Percentiles rank a stretch among this genome's conserved stretches.
Conservation (phyloP, 2,329 filamentous ascomycete genomes). For the Penicillium hesseltinei region DNA sequence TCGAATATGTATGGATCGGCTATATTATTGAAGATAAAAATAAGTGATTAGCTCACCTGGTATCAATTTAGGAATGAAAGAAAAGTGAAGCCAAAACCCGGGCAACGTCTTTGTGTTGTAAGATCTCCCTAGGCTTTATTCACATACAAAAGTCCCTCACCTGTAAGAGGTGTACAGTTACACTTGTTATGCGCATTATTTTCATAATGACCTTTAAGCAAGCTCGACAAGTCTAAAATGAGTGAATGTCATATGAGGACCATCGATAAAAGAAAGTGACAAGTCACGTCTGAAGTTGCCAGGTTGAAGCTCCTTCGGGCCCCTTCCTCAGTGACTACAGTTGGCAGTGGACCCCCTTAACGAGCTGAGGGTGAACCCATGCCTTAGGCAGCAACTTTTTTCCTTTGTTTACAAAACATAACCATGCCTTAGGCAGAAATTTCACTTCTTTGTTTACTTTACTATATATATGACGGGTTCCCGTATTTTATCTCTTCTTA, state of each 20-base stretch:
- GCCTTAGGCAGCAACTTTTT: too few species aligned
- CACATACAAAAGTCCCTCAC: neutral
- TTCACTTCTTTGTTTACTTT: too few species aligned
- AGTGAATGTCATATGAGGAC: neutral
- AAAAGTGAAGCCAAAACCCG: neutral
- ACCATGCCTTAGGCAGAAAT: too few species aligned
- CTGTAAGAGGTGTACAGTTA: neutral
- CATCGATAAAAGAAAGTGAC: neutral
- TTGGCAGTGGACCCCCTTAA: too few species aligned
- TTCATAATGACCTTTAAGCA: too few species aligned
- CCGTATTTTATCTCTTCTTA: too few species aligned
- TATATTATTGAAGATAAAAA: neutral
- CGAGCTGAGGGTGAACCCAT: too few species aligned
- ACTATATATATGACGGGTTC: too few species aligned
- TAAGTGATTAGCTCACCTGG: neutral
- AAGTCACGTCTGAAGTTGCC: neutral
- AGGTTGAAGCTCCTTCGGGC: neutral
- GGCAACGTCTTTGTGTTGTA: too few species aligned
- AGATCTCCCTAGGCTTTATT: neutral
- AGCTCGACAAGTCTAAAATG: neutral
- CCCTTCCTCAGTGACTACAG: slow-evolving; percentile 5
- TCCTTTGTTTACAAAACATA: too few species aligned
- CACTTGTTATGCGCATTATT: too few species aligned
- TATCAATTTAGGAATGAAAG: neutral
- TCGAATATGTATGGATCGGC: neutral